Base-by-base conservation (phyloP, 73 alveolate species). In the Paramecium primaurelia region DNA sequence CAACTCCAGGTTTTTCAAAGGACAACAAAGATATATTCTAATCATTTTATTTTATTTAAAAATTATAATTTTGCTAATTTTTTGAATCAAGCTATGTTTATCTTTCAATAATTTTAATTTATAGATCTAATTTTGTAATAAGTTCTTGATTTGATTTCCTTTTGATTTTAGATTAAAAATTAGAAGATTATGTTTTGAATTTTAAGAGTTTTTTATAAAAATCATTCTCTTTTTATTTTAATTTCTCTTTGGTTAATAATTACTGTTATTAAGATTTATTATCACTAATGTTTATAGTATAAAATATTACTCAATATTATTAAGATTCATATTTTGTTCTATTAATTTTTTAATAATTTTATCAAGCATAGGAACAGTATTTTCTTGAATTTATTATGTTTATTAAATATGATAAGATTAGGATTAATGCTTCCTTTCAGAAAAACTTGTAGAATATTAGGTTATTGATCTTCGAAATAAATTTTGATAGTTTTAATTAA, bases 1-100 rank as follows among this genome's bases (percentile, higher is more conserved):
- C 16, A 42, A 8, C 75, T 6, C 91, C 91, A 45, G 75, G 91
- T 25, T 80, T 80, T 80, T 80, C 91, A 80, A 80, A 80, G 11
- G 77, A 45, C 12, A 80, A 25, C 14, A 80, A 49, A 0, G 91
- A 80, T 40, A 54, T 40, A 80, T 80, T 58, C 8, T 45, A 30
- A 80, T 25, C 58, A 22, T 42, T 42, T 51, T 80, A 38, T 37
- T 37, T 73, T 22, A 68, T 32, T 64, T 32, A 34, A 38, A 49
- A 28, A n/a, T 34, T 18, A 4, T 14, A 8, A 4, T 6, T 40
- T 44, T 80, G 8, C 14, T 18, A 22, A 6, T 44, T 80, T 30
- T 47, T 80, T 1, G 42, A 80, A 45, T 80, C 91, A 16, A 36
- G 6, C 8, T 4, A 25, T 75, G 60, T 49, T 80, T 49, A 22